Percentiles rank a stretch among this genome's conserved stretches.
Evolutionary conservation across 2,329 filamentous ascomycete species (phyloP).

Genomic region (Beauveria asiatica): DNA sequence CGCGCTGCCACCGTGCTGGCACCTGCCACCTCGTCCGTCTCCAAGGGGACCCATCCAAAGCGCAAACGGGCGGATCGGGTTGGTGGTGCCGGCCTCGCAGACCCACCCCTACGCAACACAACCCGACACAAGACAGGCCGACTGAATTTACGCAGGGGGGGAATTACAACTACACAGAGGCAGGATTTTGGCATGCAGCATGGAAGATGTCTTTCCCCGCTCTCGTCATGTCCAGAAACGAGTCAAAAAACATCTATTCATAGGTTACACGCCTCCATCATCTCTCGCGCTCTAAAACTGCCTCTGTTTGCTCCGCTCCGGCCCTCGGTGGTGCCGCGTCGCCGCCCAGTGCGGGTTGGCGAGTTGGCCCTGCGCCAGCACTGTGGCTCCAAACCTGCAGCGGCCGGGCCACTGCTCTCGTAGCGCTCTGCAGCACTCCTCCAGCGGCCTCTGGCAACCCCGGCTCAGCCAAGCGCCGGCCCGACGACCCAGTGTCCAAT

Average conservation of each 20-base stretch:
- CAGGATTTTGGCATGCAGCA: too few species aligned
- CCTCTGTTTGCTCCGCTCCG: conserved; percentile 6
- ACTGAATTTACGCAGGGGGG: not conserved
- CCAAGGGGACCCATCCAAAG: too few species aligned
- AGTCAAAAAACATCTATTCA: too few species aligned
- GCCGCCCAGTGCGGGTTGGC: not conserved
- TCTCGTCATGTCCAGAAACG: too few species aligned
- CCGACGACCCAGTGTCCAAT: not conserved
- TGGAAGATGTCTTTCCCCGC: too few species aligned
- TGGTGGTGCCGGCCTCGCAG: conserved; percentile 5
- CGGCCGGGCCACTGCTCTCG: not conserved
- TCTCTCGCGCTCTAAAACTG: too few species aligned
- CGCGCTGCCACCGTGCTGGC: not conserved
- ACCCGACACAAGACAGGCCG: not conserved
- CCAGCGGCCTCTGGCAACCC: not conserved
- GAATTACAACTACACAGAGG: not conserved
- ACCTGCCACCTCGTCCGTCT: not conserved
- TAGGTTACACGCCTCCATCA: too few species aligned
- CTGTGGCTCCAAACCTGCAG: not conserved
- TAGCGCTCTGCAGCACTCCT: not conserved
- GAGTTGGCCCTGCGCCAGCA: not conserved
- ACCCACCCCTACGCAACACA: conserved; percentile 7
- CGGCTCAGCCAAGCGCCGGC: conserved; percentile 1
- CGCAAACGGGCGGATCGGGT: conserved; percentile 4
- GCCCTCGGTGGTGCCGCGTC: conserved; percentile 4